Conservation (phyloP, 495 filamentous ascomycete genomes). For the Penicillium lividum region DNA sequence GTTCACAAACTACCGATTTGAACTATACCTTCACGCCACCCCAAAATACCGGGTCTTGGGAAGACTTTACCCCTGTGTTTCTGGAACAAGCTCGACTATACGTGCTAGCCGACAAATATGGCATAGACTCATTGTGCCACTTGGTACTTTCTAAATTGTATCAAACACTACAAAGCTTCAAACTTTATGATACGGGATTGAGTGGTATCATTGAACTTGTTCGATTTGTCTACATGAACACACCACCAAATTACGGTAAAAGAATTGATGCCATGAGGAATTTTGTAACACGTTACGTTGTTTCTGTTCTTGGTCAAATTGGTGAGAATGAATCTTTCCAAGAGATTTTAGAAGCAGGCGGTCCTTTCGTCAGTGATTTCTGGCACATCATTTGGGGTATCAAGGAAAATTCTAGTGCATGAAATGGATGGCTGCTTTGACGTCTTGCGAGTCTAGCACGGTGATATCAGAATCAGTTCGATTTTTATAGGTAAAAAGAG, state of each 20-base stretch:
- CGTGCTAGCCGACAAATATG: conserved; percentile 39
- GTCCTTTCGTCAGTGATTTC: conserved; percentile 32
- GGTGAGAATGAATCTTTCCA: conserved; percentile 20
- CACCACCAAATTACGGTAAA: conserved; percentile 4
- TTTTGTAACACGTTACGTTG: conserved; percentile 22
- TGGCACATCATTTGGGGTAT: conserved; percentile 10
- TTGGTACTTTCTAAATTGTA: conserved; percentile 38
- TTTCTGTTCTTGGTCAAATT: conserved; percentile 25
- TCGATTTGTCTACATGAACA: conserved; percentile 36
- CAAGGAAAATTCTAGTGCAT: no score
- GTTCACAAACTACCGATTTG: neutral
- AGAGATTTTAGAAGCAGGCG: conserved; percentile 27
- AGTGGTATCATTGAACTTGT: conserved; percentile 34
- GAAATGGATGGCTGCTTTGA: no score
- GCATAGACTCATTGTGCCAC: conserved; percentile 30
- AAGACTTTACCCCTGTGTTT: conserved; percentile 42
- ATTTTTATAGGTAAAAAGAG: no score
- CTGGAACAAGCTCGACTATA: conserved; percentile 42
- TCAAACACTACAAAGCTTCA: conserved; percentile 32
- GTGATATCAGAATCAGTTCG: no score
- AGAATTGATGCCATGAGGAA: conserved; percentile 15
- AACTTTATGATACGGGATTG: conserved; percentile 25
- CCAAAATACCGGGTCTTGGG: conserved; percentile 8
- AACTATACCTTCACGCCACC: neutral
- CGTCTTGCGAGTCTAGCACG: no score